phyloP scores from a whole-genome alignment of 2,329 filamentous ascomycete genomes.

The Falciphora oryzae region DNA sequence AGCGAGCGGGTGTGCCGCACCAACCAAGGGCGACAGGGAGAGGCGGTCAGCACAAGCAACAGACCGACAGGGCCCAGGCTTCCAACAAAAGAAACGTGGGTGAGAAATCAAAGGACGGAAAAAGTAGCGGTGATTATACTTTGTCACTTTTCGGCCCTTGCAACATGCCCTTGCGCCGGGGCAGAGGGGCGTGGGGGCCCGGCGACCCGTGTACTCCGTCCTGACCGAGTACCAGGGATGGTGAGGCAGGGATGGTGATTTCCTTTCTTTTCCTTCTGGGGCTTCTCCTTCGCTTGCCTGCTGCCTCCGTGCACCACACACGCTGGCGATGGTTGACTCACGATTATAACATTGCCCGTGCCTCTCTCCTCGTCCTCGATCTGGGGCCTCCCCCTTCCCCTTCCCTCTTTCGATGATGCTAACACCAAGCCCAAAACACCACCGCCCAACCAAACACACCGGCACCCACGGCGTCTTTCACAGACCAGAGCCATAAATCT shows the following conservation, averaged over 20 bases:
- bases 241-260: conserved; percentile 2
- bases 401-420: background rate
- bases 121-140: conserved; percentile 9
- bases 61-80: conserved; percentile 4
- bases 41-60: conserved; percentile 8
- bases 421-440: background rate
- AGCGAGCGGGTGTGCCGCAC: background rate
- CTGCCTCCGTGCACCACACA: conserved; percentile 20
- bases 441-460: background rate
- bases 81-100: conserved; percentile 1
- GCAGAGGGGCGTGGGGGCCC: conserved; percentile 7
- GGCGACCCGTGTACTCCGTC: conserved; percentile 1
- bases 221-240: conserved; percentile 3
- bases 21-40: conserved; percentile 3
- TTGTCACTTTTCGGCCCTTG: conserved; percentile 7
- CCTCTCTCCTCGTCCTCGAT: conserved; percentile 1
- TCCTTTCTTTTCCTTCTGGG: background rate
- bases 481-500: background rate
- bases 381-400: background rate
- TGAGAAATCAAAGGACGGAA: background rate
- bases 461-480: background rate
- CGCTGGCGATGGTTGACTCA: conserved; percentile 5
- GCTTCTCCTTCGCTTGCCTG: conserved; percentile 5
- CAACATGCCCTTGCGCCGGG: conserved; percentile 1
- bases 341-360: conserved; percentile 8